Percentiles rank a stretch among this genome's conserved stretches.
These are phyloP conservation scores for Biscutella laevigata DNA, from an alignment of 441 rosid species.

Conservation along the genomic window DNA sequence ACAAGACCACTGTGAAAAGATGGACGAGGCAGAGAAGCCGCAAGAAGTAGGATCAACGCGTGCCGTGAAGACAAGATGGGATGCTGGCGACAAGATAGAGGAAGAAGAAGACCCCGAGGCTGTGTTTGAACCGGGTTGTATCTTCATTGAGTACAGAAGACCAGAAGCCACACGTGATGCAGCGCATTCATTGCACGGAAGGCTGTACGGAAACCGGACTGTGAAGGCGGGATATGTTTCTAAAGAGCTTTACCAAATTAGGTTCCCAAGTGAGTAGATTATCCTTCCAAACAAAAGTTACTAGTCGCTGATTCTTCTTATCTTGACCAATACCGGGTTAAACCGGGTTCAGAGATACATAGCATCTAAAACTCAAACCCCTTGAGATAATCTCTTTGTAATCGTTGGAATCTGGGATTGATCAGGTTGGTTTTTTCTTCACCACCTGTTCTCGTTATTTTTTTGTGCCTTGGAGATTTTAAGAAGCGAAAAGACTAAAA, in stretches of 20 bases:
- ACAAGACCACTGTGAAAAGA: slow-evolving; percentile 17
- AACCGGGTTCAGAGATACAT: slow-evolving; percentile 2
- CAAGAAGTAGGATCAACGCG: slow-evolving; percentile 20
- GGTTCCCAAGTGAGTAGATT: slow-evolving; percentile 42
- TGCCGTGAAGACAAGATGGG: slow-evolving; percentile 18
- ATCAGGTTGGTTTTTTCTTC: background rate
- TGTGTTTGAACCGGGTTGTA: slow-evolving; percentile 55
- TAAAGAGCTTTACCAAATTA: slow-evolving; percentile 39
- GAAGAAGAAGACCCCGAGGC: slow-evolving; percentile 23
- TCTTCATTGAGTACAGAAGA: slow-evolving; percentile 72
- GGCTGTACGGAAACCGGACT: slow-evolving; percentile 43
- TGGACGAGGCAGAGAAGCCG: slow-evolving; percentile 24
- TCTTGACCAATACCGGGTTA: slow-evolving; percentile 10
- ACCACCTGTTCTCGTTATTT: background rate
- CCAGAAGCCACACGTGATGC: slow-evolving; percentile 60
- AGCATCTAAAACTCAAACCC: background rate
- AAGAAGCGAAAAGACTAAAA: no score
- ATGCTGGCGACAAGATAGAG: slow-evolving; percentile 26
- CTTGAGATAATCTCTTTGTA: background rate
- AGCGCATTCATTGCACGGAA: slow-evolving; percentile 74
- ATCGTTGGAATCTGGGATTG: slow-evolving; percentile 12
- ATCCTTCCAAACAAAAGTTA: background rate
- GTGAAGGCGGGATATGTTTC: slow-evolving; percentile 59
- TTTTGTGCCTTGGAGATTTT: background rate
- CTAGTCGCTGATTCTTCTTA: slow-evolving; percentile 3